Evolutionary conservation across 2,329 filamentous ascomycete genomes (phyloP), one percentile per base, ranked within the genome.

Genomic region (Nemania diffusa): DNA sequence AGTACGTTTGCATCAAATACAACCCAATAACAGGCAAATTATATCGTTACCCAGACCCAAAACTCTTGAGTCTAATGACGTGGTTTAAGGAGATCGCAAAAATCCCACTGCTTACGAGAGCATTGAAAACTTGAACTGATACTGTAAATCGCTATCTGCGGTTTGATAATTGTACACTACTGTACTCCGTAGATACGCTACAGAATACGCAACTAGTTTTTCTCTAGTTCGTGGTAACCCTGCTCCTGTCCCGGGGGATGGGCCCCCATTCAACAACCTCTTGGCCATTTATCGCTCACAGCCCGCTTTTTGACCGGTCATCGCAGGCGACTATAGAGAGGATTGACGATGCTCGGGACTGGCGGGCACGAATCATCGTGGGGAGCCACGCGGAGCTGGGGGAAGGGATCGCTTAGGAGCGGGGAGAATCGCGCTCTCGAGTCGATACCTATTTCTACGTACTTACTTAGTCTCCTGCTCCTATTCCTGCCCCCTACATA

Each of bases 321-420:
- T 51, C 13, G 32, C 32, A 42, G 56, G 52, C 11, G 32, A 7
- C 40, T 9, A 37, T 20, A 55, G 22, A 20, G 55, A 55, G 40
- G 29, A 44, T 46, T 46, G 13, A 64, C 44, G 26, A 32, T 52
- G 42, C 34, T 50, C 17, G 32, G 26, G 32, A 56, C 34, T 22
- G 17, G 60, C 27, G 55, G 65, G 34, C 48, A 52, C 61, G 56
- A 67, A 67, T 60, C 50, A 64, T 34, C 15, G 40, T 48, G 46
- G 29, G 61, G 50, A 15, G 34, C 44, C 6, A 53, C 20, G 42
- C 27, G 29, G 37, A 48, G 5, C 52, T 44, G 57, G 44, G 32
- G 44, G 26, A 46, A 32, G 29, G 51, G 64, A 51, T 46, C 29
- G n/a, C 29, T 44, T 34, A 46, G 44, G 34, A 62, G 57, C 57